A percentile compares a stretch with the other conserved stretches of the same genome.
Evolutionary conservation across 2,329 filamentous ascomycete genomes (phyloP).

Genomic region (Cyclaneusma minus): DNA sequence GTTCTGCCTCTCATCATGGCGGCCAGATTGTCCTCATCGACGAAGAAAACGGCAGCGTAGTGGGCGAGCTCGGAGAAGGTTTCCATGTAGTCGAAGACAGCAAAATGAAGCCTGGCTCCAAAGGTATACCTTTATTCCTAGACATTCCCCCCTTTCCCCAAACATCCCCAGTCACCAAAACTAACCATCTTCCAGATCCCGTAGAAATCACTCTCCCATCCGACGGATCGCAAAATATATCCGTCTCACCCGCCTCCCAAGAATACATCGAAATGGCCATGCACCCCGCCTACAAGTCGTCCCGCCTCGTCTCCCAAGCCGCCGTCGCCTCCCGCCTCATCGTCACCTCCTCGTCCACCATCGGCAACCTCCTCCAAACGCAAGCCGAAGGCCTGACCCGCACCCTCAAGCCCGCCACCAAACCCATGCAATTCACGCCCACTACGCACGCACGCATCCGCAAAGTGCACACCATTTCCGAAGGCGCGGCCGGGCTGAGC

Average conservation of each 20-base stretch:
- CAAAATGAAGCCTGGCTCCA: slow-evolving; percentile 68
- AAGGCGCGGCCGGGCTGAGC: slow-evolving; percentile 62
- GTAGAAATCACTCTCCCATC: slow-evolving; percentile 63
- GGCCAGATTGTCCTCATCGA: slow-evolving; percentile 86
- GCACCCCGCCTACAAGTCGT: slow-evolving; percentile 86
- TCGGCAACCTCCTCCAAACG: slow-evolving; percentile 62
- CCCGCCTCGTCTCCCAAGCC: slow-evolving; percentile 72
- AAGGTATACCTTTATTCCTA: slow-evolving; percentile 43
- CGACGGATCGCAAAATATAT: slow-evolving; percentile 50
- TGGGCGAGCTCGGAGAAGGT: slow-evolving; percentile 76
- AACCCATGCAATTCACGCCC: slow-evolving; percentile 78
- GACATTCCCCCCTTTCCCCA: neutral
- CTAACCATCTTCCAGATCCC: slow-evolving; percentile 36
- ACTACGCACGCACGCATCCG: slow-evolving; percentile 73
- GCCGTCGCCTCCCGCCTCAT: slow-evolving; percentile 81
- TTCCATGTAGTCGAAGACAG: slow-evolving; percentile 68
- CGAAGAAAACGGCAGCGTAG: slow-evolving; percentile 89
- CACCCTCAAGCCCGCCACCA: slow-evolving; percentile 60
- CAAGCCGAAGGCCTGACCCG: slow-evolving; percentile 70
- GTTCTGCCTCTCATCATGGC: slow-evolving; percentile 37
- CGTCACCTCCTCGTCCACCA: slow-evolving; percentile 68
- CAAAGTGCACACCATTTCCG: slow-evolving; percentile 77
- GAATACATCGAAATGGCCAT: slow-evolving; percentile 64
- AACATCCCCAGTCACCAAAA: neutral
- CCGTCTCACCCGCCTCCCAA: slow-evolving; percentile 48